Base-by-base conservation (phyloP, 108 stramenopile species). In the Parietichytrium sp. region DNA sequence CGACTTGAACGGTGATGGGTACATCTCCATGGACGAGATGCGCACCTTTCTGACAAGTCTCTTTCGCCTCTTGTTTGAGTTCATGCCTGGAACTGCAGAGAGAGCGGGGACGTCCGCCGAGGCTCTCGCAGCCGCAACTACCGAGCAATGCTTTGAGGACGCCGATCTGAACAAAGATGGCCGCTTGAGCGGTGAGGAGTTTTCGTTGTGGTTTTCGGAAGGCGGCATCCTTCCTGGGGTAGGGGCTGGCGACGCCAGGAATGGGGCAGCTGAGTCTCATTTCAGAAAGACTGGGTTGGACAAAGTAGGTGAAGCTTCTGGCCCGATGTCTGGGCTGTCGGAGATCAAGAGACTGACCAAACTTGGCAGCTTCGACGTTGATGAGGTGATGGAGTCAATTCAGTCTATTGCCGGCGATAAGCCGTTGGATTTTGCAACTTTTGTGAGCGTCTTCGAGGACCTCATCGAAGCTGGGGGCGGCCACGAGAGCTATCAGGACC, bases 51-150 rank as follows among this genome's bases (percentile, higher is more conserved):
- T 82, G 12, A 80, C 55, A 1, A 48, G 84, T 26, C 83, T 84
- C 47, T 88, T 83, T 79, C 72, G 78, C 31, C 49, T 83, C 29
- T 30, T 86, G 38, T 87, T 42, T 52, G 51, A 79, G 33, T 36
- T 54, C 3, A 47, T 55, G 52, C 80, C 81, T 3, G 81, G 31
- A 38, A 54, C 51, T 29, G 38, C 48, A 38, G 81, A 26, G 25
- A 13, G 52, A 29, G 49, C 54, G n/a, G 87, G 83, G 30, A 38
- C 54, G 48, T 25, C 27, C 79, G 51, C 29, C n/a, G 52, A 29
- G 31, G 79, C 79, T 29, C 4, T 54, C 16, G 49, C 79, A 3
- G 31, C 51, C 25, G 72, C 55, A 29, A 83, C 77, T 4, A 52
- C 50, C 47, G 48, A 61, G 50, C 20, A 26, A 23, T 29, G 51